Percentiles rank a stretch among this genome's conserved stretches.
phyloP scores from a whole-genome alignment of 1,139 yeast species.

The Candida sp. region DNA sequence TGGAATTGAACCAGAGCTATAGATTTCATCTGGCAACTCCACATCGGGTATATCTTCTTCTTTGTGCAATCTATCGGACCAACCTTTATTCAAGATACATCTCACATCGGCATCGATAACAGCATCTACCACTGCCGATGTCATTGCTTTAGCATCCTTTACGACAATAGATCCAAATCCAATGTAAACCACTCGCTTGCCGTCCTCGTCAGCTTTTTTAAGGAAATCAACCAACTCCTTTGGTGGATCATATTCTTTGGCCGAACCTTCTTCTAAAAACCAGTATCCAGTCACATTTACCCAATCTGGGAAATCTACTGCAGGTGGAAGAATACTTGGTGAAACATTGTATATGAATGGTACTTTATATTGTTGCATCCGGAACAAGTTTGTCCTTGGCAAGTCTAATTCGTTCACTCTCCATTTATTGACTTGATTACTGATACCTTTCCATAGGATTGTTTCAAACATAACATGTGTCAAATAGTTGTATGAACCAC shows the following conservation, averaged over 20 bases:
- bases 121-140: conserved; percentile 75
- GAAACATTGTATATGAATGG: conserved; percentile 91
- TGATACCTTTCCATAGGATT: conserved; percentile 90
- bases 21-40: conserved; percentile 67
- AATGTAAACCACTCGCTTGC: conserved; percentile 76
- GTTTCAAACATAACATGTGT: conserved; percentile 93
- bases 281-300: conserved; percentile 93
- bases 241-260: conserved; percentile 62
- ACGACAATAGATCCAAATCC: conserved; percentile 98
- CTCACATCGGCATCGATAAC: conserved; percentile 77
- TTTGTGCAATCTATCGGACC: conserved; percentile 72
- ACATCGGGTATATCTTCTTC: conserved; percentile 34
- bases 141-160: conserved; percentile 71
- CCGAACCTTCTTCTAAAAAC: conserved; percentile 76
- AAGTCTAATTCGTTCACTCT: conserved; percentile 63
- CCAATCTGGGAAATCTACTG: conserved; percentile 95
- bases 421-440: conserved; percentile 90
- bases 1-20: conserved; percentile 70
- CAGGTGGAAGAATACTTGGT: conserved; percentile 85
- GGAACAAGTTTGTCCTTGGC: conserved; percentile 65
- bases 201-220: conserved; percentile 53
- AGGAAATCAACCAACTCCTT: conserved; percentile 58
- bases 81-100: conserved; percentile 88
- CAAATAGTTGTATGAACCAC: conserved; percentile 88
- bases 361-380: conserved; percentile 70